Conservation (phyloP, 2,329 filamentous ascomycete species). For the Ophiostoma ips region DNA sequence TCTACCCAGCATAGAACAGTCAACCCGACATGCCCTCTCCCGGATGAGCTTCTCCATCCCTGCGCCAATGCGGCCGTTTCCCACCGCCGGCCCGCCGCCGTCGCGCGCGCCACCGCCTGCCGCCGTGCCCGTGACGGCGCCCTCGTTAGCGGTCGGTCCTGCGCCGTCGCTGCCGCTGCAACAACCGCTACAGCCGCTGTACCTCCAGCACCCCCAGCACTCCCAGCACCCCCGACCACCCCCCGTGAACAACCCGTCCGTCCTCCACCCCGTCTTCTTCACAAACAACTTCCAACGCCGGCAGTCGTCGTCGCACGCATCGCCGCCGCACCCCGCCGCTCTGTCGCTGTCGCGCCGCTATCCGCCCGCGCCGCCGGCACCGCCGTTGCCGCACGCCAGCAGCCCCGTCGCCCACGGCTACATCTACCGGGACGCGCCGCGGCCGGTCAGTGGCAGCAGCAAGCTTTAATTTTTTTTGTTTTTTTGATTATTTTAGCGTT, state of each 20-base stretch:
- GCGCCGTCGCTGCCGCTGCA: neutral
- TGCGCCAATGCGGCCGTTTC: no score
- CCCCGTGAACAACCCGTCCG: conserved; percentile 37
- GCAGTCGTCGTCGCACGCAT: conserved; percentile 17
- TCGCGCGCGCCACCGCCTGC: neutral
- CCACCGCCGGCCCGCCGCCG: neutral
- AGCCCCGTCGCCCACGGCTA: conserved; percentile 46
- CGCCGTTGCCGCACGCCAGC: conserved; percentile 17
- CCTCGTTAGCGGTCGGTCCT: neutral
- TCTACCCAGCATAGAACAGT: no score
- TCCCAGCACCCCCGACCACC: neutral
- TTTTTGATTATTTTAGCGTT: neutral
- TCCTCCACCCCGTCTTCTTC: conserved; percentile 64
- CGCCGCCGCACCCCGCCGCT: conserved; percentile 10
- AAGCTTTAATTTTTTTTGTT: conserved; percentile 1
- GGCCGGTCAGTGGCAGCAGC: neutral
- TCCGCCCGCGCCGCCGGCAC: conserved; percentile 2
- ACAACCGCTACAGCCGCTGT: conserved; percentile 16
- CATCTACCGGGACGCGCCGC: conserved; percentile 36
- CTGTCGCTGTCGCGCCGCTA: conserved; percentile 4
- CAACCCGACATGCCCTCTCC: no score
- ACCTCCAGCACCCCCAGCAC: conserved; percentile 7
- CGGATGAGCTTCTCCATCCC: no score
- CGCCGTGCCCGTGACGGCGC: neutral
- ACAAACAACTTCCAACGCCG: conserved; percentile 43